phyloP scores from a whole-genome alignment of 148 eudicot species.

The Rheum nobile region DNA sequence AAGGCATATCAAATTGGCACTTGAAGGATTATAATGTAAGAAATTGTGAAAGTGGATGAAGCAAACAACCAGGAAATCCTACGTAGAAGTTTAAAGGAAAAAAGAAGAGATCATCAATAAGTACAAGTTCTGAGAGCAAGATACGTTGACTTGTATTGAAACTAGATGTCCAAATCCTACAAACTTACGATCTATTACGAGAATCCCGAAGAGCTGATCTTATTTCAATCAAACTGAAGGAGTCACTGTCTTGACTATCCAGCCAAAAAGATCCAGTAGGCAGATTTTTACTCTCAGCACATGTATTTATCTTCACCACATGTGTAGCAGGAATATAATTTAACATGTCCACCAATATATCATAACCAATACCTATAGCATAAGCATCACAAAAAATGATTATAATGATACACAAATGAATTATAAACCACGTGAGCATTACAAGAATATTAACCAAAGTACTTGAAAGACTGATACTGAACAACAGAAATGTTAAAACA shows the following conservation, averaged over 20 bases:
- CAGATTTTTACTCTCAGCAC: constrained; percentile 53
- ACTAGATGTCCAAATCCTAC: not conserved
- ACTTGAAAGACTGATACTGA: not conserved
- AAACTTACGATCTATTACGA: constrained; percentile 61
- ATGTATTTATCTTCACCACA: constrained; percentile 71
- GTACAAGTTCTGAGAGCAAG: not conserved
- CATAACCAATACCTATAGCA: constrained; percentile 70
- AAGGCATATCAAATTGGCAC: not conserved
- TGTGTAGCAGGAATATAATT: constrained; percentile 61
- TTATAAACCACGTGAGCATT: not conserved
- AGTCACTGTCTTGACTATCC: constrained; percentile 24
- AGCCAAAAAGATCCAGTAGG: constrained; percentile 83
- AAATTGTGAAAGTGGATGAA: not conserved
- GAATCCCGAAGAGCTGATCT: constrained; percentile 62
- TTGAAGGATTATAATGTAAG: not conserved
- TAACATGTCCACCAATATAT: constrained; percentile 63
- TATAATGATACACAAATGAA: not conserved
- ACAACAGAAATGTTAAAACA: not conserved
- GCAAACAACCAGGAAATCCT: not conserved
- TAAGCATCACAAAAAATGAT: not conserved
- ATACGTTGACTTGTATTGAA: not conserved
- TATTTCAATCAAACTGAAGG: constrained; percentile 49
- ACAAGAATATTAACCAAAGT: not conserved
- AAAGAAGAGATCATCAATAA: not conserved
- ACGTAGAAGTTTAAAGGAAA: not conserved